Evolutionary conservation across 2,329 filamentous ascomycete genomes (phyloP).

Genomic region (Cladophialophora immunda): DNA sequence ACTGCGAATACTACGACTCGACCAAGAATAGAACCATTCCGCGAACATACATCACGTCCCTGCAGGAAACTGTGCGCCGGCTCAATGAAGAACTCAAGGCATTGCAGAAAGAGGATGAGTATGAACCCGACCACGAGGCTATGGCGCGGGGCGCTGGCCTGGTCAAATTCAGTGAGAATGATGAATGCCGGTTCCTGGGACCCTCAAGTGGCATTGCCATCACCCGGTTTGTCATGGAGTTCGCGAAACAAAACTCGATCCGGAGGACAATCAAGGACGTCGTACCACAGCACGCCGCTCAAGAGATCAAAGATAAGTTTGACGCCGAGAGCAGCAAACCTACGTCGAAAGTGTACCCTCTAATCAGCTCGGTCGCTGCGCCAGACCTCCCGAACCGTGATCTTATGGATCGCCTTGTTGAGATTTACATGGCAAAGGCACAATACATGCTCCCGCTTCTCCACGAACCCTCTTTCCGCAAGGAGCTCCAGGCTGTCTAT

Average conservation of each 20-base stretch:
- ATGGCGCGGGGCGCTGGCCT: conserved; percentile 87
- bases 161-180: conserved; percentile 82
- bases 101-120: conserved; percentile 78
- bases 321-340: conserved; percentile 70
- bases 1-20: conserved; percentile 95
- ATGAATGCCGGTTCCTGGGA: conserved; percentile 89
- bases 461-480: conserved; percentile 80
- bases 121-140: conserved; percentile 77
- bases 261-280: conserved; percentile 91
- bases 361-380: conserved; percentile 85
- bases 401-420: conserved; percentile 79
- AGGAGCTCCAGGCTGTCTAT: conserved; percentile 83
- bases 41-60: conserved; percentile 88
- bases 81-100: conserved; percentile 83
- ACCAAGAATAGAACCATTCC: conserved; percentile 85
- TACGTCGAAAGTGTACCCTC: conserved; percentile 83
- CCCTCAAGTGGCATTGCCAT: conserved; percentile 96
- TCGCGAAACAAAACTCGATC: conserved; percentile 92
- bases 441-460: conserved; percentile 88
- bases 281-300: conserved; percentile 76
- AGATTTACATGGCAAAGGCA: conserved; percentile 87
- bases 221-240: conserved; percentile 92
- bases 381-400: conserved; percentile 75
- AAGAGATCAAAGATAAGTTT: conserved; percentile 74
- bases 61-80: conserved; percentile 84